A percentile compares a stretch with the other conserved stretches of the same genome.
Conservation (phyloP, 768 basidiomycete genomes). For the Termitomyces sp. region DNA sequence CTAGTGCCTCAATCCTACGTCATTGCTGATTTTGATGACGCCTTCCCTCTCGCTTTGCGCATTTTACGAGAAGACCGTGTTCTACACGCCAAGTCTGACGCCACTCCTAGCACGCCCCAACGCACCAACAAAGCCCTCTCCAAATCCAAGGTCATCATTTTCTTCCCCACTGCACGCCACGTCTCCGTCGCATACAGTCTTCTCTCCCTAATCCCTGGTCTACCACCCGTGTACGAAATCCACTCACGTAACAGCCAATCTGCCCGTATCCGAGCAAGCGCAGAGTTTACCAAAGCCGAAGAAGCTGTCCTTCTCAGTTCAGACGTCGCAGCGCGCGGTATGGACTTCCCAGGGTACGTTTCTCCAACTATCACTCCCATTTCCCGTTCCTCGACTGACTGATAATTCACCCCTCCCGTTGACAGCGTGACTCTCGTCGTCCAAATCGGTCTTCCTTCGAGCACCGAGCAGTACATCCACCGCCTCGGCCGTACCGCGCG, state of each 20-base stretch:
- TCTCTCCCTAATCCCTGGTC: conserved; percentile 19
- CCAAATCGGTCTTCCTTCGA: conserved; percentile 61
- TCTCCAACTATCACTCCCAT: not conserved
- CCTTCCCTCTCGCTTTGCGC: conserved; percentile 34
- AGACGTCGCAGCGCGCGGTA: conserved; percentile 58
- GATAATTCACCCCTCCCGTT: not conserved
- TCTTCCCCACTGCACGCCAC: conserved; percentile 63
- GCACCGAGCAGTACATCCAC: conserved; percentile 75
- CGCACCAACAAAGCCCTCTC: not conserved
- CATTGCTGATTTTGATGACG: conserved; percentile 34
- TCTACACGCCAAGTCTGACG: conserved; percentile 21
- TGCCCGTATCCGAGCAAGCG: conserved; percentile 40
- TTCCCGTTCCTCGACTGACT: conserved; percentile 15
- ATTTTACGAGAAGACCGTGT: conserved; percentile 29
- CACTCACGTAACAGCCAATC: conserved; percentile 52
- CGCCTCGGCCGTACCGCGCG: conserved; percentile 78
- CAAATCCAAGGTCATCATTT: conserved; percentile 36
- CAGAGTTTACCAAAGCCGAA: conserved; percentile 38
- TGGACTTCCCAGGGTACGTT: conserved; percentile 58
- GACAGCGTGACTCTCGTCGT: conserved; percentile 51
- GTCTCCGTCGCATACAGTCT: conserved; percentile 35
- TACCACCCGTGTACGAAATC: conserved; percentile 43
- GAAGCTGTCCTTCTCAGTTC: conserved; percentile 45
- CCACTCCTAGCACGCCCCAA: conserved; percentile 21
- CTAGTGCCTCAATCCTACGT: conserved; percentile 41